Evolutionary conservation across 805 yeast species (phyloP).

Genomic region (Wickerhamomyces mucosus): DNA sequence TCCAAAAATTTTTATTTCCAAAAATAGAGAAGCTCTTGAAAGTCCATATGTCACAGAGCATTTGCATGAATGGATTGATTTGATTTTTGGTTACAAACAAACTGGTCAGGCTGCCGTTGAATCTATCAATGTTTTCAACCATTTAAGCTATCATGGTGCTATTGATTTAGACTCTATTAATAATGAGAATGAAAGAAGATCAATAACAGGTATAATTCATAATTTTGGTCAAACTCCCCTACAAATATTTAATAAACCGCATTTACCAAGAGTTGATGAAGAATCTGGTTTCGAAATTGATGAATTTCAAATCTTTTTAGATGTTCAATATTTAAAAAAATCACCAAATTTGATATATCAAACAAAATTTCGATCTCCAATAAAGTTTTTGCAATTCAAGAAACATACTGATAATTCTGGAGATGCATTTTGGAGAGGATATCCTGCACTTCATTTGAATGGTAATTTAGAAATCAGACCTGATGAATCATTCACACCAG

Average conservation of each 20-base stretch:
- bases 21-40: constrained; percentile 77
- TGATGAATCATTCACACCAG: constrained; percentile 9
- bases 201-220: constrained; percentile 77
- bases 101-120: constrained; percentile 59
- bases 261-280: constrained; percentile 39
- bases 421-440: constrained; percentile 39
- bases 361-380: constrained; percentile 30
- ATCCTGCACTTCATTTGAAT: constrained; percentile 25
- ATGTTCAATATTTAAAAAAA: constrained; percentile 15
- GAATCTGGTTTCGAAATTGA: constrained; percentile 6
- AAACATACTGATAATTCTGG: constrained; percentile 24
- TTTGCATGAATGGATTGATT: constrained; percentile 77
- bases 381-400: constrained; percentile 36
- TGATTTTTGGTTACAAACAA: constrained; percentile 76
- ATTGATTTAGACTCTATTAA: constrained; percentile 64
- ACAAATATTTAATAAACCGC: constrained; percentile 61
- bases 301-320: constrained; percentile 23
- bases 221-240: constrained; percentile 89
- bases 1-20: constrained; percentile 61
- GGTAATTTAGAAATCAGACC: constrained; percentile 18
- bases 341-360: constrained; percentile 34
- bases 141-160: constrained; percentile 77
- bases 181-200: constrained; percentile 65
- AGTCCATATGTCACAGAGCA: constrained; percentile 71
- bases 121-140: constrained; percentile 72